Evolutionary conservation across 176 grass and related monocot species (phyloP), one percentile per base, ranked within the genome.

Genomic region (Bonia amplexicaulis): DNA sequence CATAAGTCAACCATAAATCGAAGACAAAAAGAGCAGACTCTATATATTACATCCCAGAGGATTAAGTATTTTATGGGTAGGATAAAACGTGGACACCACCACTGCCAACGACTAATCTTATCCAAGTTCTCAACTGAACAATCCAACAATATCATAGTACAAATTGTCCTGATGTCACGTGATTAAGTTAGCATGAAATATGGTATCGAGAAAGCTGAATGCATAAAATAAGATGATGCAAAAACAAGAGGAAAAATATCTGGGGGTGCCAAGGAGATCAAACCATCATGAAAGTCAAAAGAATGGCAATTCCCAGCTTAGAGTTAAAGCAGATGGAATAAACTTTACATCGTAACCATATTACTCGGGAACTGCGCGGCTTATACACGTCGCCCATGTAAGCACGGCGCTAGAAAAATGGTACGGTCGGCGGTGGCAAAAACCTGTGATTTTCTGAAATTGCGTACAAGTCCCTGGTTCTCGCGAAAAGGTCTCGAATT

Each of bases 81-180:
- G 84, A 74, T 73, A 37, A 73, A 82, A 69, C 29, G 29, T 69
- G 79, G 64, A 61, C 72, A 2, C 65, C 79, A 60, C 80, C 80
- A 40, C 55, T 19, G 74, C 71, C 65, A 76, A 59, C 64, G 37
- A 71, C 74, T 72, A 49, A 83, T 61, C 67, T 83, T 90, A 87
- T 90, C 84, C 84, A 74, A 40, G 51, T 74, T 83, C 59, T 73
- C 49, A 69, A 76, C 71, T 60, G 79, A 48, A 1, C 61, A 27
- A 27, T 5, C 33, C 26, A 71, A 54, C 54, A 16, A 58, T 71
- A 77, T 71, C n/a, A 11, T 69, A 29, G 12, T 64, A 25, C 60
- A 2, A 74, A 23, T 17, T 52, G 27, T 31, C 25, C 27, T 40
- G 41, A 66, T 2, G 61, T 41, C 35, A 76, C 10, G 61, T 76